phyloP scores from a whole-genome alignment of 2,329 filamentous ascomycete genomes.

The Pestalotiopsis sp. region DNA sequence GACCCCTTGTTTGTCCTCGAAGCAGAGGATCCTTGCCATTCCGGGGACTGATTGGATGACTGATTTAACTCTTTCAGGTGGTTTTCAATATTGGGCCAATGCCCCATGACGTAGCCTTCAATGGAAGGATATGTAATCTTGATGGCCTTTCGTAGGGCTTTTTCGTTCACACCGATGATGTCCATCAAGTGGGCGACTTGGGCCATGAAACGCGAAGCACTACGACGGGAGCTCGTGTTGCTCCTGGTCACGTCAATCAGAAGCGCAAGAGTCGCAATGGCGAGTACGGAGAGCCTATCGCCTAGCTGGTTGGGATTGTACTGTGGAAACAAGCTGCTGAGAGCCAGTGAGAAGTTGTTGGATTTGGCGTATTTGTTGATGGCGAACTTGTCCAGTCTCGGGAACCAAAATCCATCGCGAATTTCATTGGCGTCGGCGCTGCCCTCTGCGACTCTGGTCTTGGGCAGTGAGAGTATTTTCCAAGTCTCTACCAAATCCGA shows the following conservation, averaged over 20 bases:
- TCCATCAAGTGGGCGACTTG: constrained; percentile 27
- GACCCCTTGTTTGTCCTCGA: neutral
- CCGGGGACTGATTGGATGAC: neutral
- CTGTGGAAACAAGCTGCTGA: constrained; percentile 37
- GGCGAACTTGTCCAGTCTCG: constrained; percentile 23
- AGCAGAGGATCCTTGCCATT: constrained; percentile 4
- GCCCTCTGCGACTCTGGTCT: constrained; percentile 12
- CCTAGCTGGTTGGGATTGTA: constrained; percentile 27
- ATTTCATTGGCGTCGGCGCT: constrained; percentile 19
- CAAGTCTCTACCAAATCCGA: constrained; percentile 43
- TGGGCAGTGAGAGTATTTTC: constrained; percentile 40
- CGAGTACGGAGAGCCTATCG: constrained; percentile 31
- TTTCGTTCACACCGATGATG: constrained; percentile 21
- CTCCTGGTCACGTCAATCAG: constrained; percentile 34
- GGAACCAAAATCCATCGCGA: constrained; percentile 32
- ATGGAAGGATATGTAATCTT: constrained; percentile 22
- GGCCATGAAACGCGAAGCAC: constrained; percentile 27
- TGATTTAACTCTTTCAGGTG: constrained; percentile 17
- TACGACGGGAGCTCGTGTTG: constrained; percentile 19
- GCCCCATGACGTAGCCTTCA: constrained; percentile 26
- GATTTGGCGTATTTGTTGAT: constrained; percentile 19
- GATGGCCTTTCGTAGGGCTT: constrained; percentile 18
- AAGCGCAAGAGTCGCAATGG: constrained; percentile 40
- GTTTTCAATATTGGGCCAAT: constrained; percentile 28
- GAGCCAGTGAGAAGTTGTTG: constrained; percentile 29